Base-by-base conservation (phyloP, 352 stramenopile species). In the Plasmopara muralis region DNA sequence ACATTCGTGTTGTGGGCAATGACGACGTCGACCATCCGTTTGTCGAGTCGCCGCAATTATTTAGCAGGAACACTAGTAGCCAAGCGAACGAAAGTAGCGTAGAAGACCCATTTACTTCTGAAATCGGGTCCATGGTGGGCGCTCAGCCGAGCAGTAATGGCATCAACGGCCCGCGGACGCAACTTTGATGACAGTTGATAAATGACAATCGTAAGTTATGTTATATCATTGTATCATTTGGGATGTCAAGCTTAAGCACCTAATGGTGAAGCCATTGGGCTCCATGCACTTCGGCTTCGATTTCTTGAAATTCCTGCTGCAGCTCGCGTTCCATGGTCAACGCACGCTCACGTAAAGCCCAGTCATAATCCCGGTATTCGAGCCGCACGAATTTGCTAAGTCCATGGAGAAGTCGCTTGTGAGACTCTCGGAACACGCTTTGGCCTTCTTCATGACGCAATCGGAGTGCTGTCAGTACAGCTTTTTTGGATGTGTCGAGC, bases 341-440 rank as follows among this genome's bases (percentile, higher is more conserved):
- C 43, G 75, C 74, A 1, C 74, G 70, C 13, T 84, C 72, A 25
- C 66, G 69, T n/a, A 85, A 31, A 43, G 66, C 60, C 64, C 65
- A 77, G 25, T 64, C 61, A 40, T 68, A 62, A 6, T 63, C 42
- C 25, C 55, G 61, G 28, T 68, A 81, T 18, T 89, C 79, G 15
- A 89, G 50, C 6, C 77, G 74, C 34, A 89, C 60, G 45, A 87
- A 87, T 41, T 74, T 76, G 35, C 64, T 64, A 34, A 89, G 74
- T 15, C 62, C 70, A 31, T 50, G 58, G 33, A 83, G 70, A 20
- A 87, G 54, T n/a, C 62, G 69, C 15, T 70, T 70, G 18, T 80
- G 65, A 2, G 68, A 65, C 20, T 71, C 62, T 1, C 57, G 63
- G 6, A 89, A 64, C 13, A 68, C 44, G 9, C 66, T 55, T 43